phyloP scores from a whole-genome alignment of 441 rosid genomes.

The Arabidopsis hybrid region DNA sequence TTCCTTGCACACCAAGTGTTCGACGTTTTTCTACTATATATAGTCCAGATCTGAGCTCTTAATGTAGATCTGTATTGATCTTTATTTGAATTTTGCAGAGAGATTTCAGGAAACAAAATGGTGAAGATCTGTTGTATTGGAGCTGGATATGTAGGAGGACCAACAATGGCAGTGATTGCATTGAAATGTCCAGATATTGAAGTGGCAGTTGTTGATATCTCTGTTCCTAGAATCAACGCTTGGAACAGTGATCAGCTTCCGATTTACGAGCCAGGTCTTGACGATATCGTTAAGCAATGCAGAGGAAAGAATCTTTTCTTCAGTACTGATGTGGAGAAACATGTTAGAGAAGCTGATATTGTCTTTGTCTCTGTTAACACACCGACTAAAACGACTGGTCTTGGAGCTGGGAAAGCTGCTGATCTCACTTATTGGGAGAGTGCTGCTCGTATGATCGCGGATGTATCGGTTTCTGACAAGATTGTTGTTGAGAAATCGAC shows the following conservation, averaged over 20 bases:
- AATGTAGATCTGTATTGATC: slow-evolving; percentile 20
- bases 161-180: slow-evolving; percentile 50
- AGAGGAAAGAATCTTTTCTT: slow-evolving; percentile 45
- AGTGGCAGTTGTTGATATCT: slow-evolving; percentile 47
- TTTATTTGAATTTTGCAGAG: slow-evolving; percentile 12
- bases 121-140: slow-evolving; percentile 50
- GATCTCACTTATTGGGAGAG: slow-evolving; percentile 49
- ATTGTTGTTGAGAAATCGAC: slow-evolving; percentile 47
- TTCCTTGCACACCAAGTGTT: background rate
- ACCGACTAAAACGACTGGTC: slow-evolving; percentile 47
- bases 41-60: slow-evolving; percentile 35
- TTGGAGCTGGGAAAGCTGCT: slow-evolving; percentile 49
- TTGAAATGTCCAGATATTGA: slow-evolving; percentile 42
- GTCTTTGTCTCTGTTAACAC: slow-evolving; percentile 48
- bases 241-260: slow-evolving; percentile 49
- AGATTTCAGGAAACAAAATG: slow-evolving; percentile 20
- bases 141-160: slow-evolving; percentile 49
- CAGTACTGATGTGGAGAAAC: slow-evolving; percentile 46
- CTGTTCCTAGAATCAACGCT: slow-evolving; percentile 43
- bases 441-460: slow-evolving; percentile 47
- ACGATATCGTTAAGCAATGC: slow-evolving; percentile 44
- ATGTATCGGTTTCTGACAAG: slow-evolving; percentile 43
- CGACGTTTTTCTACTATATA: background rate
- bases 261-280: slow-evolving; percentile 46
- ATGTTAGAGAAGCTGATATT: slow-evolving; percentile 45